Evolutionary conservation across 2,329 filamentous ascomycete species (phyloP).

Genomic region (Cladophialophora immunda): DNA sequence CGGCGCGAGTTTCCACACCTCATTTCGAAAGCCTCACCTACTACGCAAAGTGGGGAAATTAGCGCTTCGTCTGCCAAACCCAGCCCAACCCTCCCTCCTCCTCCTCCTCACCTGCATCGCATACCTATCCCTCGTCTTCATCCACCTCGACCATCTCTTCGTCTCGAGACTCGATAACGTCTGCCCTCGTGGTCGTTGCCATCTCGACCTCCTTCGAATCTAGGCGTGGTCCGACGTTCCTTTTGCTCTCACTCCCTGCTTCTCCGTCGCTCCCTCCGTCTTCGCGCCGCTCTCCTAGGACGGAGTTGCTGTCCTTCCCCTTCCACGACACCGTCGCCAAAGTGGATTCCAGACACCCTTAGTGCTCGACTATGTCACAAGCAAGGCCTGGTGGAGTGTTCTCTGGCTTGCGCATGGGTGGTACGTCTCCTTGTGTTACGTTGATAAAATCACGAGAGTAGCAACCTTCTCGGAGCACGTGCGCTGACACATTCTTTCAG

Average conservation of each 20-base stretch:
- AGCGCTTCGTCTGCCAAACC: constrained; percentile 40
- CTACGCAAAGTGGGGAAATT: constrained; percentile 43
- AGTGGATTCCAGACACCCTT: constrained; percentile 41
- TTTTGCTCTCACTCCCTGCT: constrained; percentile 25
- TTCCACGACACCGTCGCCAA: constrained; percentile 35
- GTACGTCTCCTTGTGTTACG: constrained; percentile 67
- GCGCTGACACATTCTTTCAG: constrained; percentile 59
- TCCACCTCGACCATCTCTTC: constrained; percentile 35
- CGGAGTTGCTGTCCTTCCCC: constrained; percentile 23
- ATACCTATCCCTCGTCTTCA: constrained; percentile 29
- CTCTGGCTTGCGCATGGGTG: constrained; percentile 91
- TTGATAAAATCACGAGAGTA: constrained; percentile 27
- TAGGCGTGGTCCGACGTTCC: constrained; percentile 24
- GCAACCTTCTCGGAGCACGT: constrained; percentile 27
- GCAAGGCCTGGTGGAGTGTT: constrained; percentile 86
- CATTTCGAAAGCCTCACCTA: constrained; percentile 41
- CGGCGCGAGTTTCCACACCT: constrained; percentile 37
- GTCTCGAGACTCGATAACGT: constrained; percentile 32
- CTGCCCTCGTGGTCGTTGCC: constrained; percentile 27
- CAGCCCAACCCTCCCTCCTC: constrained; percentile 18
- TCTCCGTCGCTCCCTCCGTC: constrained; percentile 25
- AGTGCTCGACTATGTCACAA: constrained; percentile 75
- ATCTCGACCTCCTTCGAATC: constrained; percentile 15
- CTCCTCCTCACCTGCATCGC: constrained; percentile 36
- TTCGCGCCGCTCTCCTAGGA: constrained; percentile 30